Conservation (phyloP, 2,329 filamentous ascomycete species). For the Metarhizium guizhouense region DNA sequence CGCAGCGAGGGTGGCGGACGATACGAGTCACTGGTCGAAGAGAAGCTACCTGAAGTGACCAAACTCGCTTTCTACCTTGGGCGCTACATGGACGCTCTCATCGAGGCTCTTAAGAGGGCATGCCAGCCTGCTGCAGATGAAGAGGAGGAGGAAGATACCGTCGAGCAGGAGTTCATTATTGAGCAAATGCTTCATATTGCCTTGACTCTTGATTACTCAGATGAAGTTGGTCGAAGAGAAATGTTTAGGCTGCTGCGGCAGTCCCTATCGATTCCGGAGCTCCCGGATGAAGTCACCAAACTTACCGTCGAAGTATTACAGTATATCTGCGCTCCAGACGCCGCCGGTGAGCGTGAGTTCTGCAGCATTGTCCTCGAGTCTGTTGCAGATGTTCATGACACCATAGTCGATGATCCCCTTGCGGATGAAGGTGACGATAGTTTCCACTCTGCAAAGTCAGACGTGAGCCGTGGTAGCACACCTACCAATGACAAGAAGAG, state of each 20-base stretch:
- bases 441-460: slow-evolving; percentile 88
- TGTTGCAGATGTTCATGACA: slow-evolving; percentile 93
- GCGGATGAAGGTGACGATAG: slow-evolving; percentile 55
- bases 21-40: slow-evolving; percentile 69
- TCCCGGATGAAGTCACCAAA: slow-evolving; percentile 89
- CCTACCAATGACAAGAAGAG: slow-evolving; percentile 38
- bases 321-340: slow-evolving; percentile 69
- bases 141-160: slow-evolving; percentile 70
- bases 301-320: slow-evolving; percentile 75
- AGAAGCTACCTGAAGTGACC: slow-evolving; percentile 92
- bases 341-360: slow-evolving; percentile 71
- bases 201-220: slow-evolving; percentile 89
- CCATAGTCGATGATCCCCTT: slow-evolving; percentile 64
- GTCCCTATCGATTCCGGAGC: slow-evolving; percentile 72
- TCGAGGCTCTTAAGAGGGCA: slow-evolving; percentile 52
- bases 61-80: slow-evolving; percentile 82
- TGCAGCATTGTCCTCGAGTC: slow-evolving; percentile 83
- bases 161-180: slow-evolving; percentile 90
- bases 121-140: slow-evolving; percentile 46
- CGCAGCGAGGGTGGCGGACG: slow-evolving; percentile 64
- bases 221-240: slow-evolving; percentile 88
- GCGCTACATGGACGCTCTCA: slow-evolving; percentile 62
- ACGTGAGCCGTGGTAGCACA: slow-evolving; percentile 61
- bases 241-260: slow-evolving; percentile 91
- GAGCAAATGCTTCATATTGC: slow-evolving; percentile 92